Evolutionary conservation across 2,329 filamentous ascomycete species (phyloP).

Genomic region (Parascedosporium putredinis): DNA sequence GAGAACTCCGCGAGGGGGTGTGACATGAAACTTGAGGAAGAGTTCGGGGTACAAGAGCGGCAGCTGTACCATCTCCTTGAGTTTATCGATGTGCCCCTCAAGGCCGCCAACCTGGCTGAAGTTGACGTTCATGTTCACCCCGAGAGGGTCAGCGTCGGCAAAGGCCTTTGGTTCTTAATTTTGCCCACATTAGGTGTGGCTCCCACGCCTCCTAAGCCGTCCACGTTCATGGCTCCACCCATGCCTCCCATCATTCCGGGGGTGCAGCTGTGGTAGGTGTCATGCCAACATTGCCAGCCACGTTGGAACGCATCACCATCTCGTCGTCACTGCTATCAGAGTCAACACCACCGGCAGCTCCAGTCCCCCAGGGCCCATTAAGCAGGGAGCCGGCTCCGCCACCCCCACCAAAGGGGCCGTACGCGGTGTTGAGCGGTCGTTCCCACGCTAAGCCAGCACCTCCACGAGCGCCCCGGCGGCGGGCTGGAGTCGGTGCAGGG

Average conservation of each 20-base stretch:
- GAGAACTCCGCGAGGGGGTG: conserved; percentile 84
- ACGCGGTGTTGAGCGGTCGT: conserved; percentile 76
- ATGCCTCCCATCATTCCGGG: conserved; percentile 30
- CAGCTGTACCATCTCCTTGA: conserved; percentile 97
- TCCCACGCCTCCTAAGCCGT: conserved; percentile 27
- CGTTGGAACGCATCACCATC: conserved; percentile 49
- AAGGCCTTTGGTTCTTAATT: conserved; percentile 81
- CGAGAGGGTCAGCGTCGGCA: conserved; percentile 87
- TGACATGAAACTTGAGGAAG: conserved; percentile 83
- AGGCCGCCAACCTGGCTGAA: conserved; percentile 92
- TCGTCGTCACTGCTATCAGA: conserved; percentile 98
- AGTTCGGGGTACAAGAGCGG: conserved; percentile 91
- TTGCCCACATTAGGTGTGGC: conserved; percentile 76
- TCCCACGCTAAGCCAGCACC: conserved; percentile 56
- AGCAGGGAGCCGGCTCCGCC: conserved; percentile 63
- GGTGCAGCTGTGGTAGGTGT: conserved; percentile 42
- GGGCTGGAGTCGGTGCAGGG: conserved; percentile 56
- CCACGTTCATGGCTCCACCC: conserved; percentile 27
- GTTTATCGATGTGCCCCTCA: conserved; percentile 85
- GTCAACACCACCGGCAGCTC: conserved; percentile 68
- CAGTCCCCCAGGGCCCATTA: conserved; percentile 63
- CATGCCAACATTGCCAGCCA: conserved; percentile 51
- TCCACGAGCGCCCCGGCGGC: conserved; percentile 53
- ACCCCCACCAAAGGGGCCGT: conserved; percentile 85
- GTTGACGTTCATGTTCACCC: conserved; percentile 83